phyloP scores from a whole-genome alignment of 2,329 filamentous ascomycete species.

The Penicillium rolfsii region DNA sequence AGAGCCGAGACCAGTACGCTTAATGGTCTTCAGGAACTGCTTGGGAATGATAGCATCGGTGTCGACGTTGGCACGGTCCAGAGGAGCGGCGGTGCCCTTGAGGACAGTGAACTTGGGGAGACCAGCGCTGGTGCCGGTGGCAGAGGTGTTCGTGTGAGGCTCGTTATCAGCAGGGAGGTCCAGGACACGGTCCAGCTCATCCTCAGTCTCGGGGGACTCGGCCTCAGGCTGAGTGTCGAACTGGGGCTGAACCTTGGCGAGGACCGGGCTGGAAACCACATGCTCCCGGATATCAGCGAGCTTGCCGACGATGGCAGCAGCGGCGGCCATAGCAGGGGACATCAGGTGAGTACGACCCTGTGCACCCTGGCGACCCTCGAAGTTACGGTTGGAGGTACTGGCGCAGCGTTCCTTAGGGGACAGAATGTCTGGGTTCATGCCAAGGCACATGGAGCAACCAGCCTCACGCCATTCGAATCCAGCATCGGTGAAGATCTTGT shows the following conservation, averaged over 20 bases:
- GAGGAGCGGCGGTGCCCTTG: conserved; percentile 82
- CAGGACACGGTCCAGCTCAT: conserved; percentile 65
- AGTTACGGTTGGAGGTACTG: conserved; percentile 95
- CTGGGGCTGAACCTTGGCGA: conserved; percentile 58
- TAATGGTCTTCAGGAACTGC: conserved; percentile 99
- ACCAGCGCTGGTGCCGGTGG: conserved; percentile 57
- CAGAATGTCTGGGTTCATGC: conserved; percentile 98
- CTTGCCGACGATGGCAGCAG: conserved; percentile 85
- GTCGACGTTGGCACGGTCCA: conserved; percentile 90
- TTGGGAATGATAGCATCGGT: conserved; percentile 99
- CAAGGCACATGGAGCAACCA: conserved; percentile 97
- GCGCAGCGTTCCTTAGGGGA: conserved; percentile 91
- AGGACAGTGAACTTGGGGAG: conserved; percentile 82
- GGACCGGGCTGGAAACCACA: conserved; percentile 54
- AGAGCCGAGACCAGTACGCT: conserved; percentile 87
- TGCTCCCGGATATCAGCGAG: conserved; percentile 88
- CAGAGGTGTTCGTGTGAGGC: conserved; percentile 64
- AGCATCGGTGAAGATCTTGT: conserved; percentile 87
- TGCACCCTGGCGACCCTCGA: conserved; percentile 93
- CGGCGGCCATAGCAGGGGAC: conserved; percentile 96
- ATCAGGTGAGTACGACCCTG: conserved; percentile 90
- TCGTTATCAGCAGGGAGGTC: conserved; percentile 66
- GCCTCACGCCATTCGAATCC: conserved; percentile 98
- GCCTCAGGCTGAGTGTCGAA: conserved; percentile 63
- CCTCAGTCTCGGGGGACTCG: conserved; percentile 63